These are phyloP conservation scores for Macrolepiota dolichaula DNA, from an alignment of 768 basidiomycete genomes.

Conservation along the genomic window DNA sequence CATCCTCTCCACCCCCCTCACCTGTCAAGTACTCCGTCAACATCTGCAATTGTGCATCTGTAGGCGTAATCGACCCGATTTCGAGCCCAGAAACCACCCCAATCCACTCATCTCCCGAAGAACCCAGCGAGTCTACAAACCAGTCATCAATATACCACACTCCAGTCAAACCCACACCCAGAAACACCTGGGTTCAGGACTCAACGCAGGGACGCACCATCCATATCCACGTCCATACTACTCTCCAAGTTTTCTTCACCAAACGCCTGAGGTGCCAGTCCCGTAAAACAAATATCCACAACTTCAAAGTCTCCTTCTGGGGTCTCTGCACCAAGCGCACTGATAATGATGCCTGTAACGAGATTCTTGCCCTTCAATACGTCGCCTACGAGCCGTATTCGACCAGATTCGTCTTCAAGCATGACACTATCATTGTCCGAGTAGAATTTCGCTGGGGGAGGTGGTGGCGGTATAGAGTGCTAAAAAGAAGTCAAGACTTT, in stretches of 20 bases:
- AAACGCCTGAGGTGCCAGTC: constrained; percentile 64
- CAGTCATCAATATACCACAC: not conserved
- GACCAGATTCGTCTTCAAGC: constrained; percentile 95
- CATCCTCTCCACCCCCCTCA: constrained; percentile 70
- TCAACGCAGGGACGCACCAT: constrained; percentile 40
- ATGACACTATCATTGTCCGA: constrained; percentile 78
- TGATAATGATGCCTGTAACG: constrained; percentile 91
- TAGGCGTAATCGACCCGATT: constrained; percentile 57
- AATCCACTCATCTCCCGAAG: constrained; percentile 66
- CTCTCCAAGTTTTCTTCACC: constrained; percentile 29
- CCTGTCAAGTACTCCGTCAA: constrained; percentile 88
- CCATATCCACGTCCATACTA: constrained; percentile 70
- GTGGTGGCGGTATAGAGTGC: constrained; percentile 88
- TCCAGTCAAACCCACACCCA: constrained; percentile 7
- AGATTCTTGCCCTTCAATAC: constrained; percentile 55
- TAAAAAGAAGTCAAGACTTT: constrained; percentile 25
- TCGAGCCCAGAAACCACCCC: constrained; percentile 85
- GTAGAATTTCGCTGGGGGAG: constrained; percentile 68
- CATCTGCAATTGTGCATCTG: constrained; percentile 78
- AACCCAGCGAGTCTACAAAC: constrained; percentile 9
- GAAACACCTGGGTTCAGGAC: not conserved
- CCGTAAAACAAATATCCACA: constrained; percentile 82
- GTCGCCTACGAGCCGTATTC: constrained; percentile 84
- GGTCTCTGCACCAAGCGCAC: constrained; percentile 89
- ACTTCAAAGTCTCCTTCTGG: constrained; percentile 90